A percentile compares a stretch with the other conserved stretches of the same genome.
Evolutionary conservation across 148 eudicot genomes (phyloP).

Genomic region (Linanthus parryae): DNA sequence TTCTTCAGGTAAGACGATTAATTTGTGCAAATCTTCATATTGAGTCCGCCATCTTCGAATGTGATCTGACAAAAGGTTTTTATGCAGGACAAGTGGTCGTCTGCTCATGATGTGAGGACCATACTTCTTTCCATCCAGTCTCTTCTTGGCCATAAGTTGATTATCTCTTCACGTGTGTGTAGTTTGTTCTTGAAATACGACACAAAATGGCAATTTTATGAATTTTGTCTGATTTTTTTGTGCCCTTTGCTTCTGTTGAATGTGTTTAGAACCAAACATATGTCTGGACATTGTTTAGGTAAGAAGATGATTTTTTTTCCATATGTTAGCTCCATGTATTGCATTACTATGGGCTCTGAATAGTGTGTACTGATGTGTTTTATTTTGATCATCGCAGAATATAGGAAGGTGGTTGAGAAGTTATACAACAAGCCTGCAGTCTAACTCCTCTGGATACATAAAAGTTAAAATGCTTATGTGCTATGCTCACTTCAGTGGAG

Average conservation of each 20-base stretch:
- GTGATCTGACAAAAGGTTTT: not conserved
- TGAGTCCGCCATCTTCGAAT: too few species aligned
- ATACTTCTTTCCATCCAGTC: slow-evolving; percentile 85
- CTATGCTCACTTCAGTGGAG: too few species aligned
- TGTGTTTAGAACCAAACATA: slow-evolving; percentile 68
- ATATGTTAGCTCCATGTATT: too few species aligned
- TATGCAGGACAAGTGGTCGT: slow-evolving; percentile 89
- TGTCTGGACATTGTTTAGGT: slow-evolving; percentile 83
- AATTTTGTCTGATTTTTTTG: too few species aligned
- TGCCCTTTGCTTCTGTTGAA: not conserved
- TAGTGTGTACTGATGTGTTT: not conserved
- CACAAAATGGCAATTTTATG: too few species aligned
- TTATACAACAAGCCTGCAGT: slow-evolving; percentile 62
- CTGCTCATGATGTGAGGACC: slow-evolving; percentile 94
- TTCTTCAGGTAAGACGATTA: slow-evolving; percentile 59
- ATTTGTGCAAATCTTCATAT: not conserved
- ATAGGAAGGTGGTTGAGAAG: slow-evolving; percentile 89
- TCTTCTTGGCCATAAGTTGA: slow-evolving; percentile 93
- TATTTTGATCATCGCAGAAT: slow-evolving; percentile 68
- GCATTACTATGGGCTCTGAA: not conserved
- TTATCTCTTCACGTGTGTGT: not conserved
- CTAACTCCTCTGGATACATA: too few species aligned
- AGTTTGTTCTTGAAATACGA: not conserved
- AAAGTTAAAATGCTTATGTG: too few species aligned
- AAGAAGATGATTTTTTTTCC: slow-evolving; percentile 50